Conservation (phyloP, 2,329 filamentous ascomycete species). For the Ceratocystis albifundus region DNA sequence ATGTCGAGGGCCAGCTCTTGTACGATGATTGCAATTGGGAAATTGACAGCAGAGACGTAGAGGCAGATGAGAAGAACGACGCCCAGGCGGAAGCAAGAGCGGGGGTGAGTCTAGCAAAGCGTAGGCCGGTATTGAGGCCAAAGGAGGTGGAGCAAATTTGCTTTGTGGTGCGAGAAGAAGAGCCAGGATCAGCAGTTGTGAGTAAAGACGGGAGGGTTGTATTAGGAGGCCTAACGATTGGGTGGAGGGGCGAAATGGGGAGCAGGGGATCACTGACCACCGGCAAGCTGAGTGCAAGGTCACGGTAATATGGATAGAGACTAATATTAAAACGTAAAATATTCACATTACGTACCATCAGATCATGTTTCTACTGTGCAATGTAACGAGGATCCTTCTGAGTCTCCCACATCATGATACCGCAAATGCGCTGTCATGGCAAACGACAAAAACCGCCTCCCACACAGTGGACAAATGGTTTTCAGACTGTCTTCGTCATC, state of each 20-base stretch:
- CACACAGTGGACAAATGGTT: constrained; percentile 38
- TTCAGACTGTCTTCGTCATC: constrained; percentile 28
- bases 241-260: constrained; percentile 84
- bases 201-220: constrained; percentile 47
- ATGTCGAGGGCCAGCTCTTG: constrained; percentile 40
- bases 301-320: constrained; percentile 11
- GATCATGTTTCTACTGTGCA: neutral
- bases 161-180: constrained; percentile 46
- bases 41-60: constrained; percentile 27
- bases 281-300: constrained; percentile 57
- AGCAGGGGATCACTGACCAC: constrained; percentile 80
- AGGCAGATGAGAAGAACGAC: neutral
- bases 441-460: constrained; percentile 44
- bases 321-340: neutral
- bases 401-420: constrained; percentile 36
- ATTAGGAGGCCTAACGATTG: constrained; percentile 72
- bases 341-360: neutral
- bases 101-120: constrained; percentile 24
- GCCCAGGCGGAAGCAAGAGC: neutral
- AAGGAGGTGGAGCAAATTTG: constrained; percentile 56
- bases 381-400: neutral
- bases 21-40: constrained; percentile 50
- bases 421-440: constrained; percentile 46
- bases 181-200: constrained; percentile 30
- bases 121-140: constrained; percentile 47